These are phyloP conservation scores for Nyctanthes arbortristis DNA, from an alignment of 257 asterid genomes.

Conservation along the genomic window DNA sequence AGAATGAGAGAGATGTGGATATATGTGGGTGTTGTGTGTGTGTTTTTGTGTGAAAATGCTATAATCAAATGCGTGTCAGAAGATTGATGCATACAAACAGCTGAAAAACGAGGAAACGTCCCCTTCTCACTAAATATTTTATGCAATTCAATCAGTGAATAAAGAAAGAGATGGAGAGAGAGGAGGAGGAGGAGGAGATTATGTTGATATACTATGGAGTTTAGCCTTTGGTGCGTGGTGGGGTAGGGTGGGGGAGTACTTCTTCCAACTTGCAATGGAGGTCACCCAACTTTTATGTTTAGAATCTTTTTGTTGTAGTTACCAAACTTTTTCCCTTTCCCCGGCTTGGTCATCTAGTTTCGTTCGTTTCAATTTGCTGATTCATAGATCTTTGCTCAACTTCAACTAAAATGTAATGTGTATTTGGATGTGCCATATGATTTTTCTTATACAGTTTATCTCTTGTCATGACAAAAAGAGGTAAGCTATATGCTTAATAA, in stretches of 20 bases:
- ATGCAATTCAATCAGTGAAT: constrained; percentile 3
- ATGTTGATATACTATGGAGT: constrained; percentile 29
- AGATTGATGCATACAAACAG: constrained; percentile 47
- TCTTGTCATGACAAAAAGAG: too few species aligned
- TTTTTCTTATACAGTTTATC: too few species aligned
- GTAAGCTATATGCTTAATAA: too few species aligned
- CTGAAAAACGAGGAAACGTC: constrained; percentile 95
- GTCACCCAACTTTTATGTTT: not conserved
- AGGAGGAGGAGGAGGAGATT: constrained; percentile 25
- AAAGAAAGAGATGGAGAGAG: not conserved
- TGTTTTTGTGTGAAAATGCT: constrained; percentile 40
- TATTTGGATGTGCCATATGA: too few species aligned
- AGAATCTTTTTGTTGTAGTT: too few species aligned
- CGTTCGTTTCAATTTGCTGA: too few species aligned
- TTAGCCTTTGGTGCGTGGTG: constrained; percentile 19
- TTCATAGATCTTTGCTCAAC: too few species aligned
- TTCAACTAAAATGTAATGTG: too few species aligned
- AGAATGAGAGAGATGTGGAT: constrained; percentile 42
- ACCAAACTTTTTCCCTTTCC: too few species aligned
- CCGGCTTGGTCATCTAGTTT: too few species aligned
- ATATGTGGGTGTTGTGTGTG: constrained; percentile 26
- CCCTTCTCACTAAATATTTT: constrained; percentile 50
- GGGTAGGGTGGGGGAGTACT: constrained; percentile 35
- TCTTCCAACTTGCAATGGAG: not conserved
- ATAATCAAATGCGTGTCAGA: constrained; percentile 74